These are phyloP conservation scores for Hyaloscypha bicolor DNA, from an alignment of 495 filamentous ascomycete genomes.

Conservation along the genomic window DNA sequence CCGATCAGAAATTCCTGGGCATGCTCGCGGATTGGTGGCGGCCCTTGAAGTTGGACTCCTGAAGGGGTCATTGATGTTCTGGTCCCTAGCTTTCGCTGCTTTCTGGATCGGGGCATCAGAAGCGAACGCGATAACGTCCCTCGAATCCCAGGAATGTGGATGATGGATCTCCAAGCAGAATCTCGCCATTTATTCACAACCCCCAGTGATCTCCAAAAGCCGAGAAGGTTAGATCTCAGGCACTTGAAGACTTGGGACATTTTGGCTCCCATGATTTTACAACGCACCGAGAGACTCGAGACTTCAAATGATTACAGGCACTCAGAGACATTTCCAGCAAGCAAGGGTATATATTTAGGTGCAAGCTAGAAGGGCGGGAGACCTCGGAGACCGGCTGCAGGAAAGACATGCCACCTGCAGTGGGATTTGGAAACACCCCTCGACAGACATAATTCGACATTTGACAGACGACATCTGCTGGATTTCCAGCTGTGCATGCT, in stretches of 20 bases:
- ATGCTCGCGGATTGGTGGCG: neutral
- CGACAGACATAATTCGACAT: no score
- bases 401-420: constrained; percentile 3
- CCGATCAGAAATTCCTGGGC: neutral
- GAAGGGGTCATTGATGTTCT: neutral
- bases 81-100: neutral
- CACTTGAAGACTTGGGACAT: neutral
- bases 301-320: neutral
- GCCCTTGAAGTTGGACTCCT: neutral
- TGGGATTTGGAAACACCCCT: neutral
- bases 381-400: neutral
- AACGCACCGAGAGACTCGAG: neutral
- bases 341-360: constrained; percentile 9
- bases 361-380: neutral
- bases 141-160: constrained; percentile 24
- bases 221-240: neutral
- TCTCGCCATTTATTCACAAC: neutral
- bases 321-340: neutral
- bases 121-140: constrained; percentile 19
- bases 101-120: constrained; percentile 24
- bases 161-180: constrained; percentile 14
- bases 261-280: neutral
- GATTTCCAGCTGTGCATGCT: neutral
- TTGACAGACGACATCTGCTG: no score
- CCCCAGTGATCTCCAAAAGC: neutral